These are phyloP conservation scores for Neurospora cerealis DNA, from an alignment of 495 filamentous ascomycete genomes.

Conservation along the genomic window DNA sequence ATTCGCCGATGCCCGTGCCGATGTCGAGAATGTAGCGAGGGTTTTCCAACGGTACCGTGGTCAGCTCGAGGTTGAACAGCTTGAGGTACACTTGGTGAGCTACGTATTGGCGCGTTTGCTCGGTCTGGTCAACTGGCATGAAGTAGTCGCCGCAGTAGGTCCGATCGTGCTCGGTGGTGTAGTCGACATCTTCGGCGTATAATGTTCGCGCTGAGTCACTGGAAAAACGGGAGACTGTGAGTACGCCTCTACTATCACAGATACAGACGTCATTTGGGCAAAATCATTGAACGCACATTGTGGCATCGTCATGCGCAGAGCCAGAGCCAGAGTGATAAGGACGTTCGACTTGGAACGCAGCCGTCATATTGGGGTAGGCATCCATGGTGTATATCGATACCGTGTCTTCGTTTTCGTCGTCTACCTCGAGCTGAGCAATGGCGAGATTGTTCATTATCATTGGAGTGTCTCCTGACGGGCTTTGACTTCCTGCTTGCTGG, in stretches of 20 bases:
- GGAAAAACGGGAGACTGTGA: not conserved
- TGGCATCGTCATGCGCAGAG: conserved; percentile 26
- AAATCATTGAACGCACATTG: conserved; percentile 26
- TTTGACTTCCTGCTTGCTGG: not conserved
- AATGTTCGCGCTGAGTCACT: conserved; percentile 50
- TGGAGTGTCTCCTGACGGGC: not conserved
- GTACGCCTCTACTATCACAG: not conserved
- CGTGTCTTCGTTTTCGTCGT: conserved; percentile 5
- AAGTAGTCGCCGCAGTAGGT: conserved; percentile 61
- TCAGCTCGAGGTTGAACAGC: conserved; percentile 49
- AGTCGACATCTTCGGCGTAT: conserved; percentile 44
- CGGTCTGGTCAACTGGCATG: conserved; percentile 67
- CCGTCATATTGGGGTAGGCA: conserved; percentile 22
- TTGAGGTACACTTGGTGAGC: conserved; percentile 56
- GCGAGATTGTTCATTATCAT: not conserved
- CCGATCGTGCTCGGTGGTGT: conserved; percentile 52
- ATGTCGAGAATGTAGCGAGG: conserved; percentile 54
- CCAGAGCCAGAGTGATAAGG: conserved; percentile 3
- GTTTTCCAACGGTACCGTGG: conserved; percentile 45
- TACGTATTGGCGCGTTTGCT: conserved; percentile 61
- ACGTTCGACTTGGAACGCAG: conserved; percentile 19
- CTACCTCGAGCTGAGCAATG: conserved; percentile 1
- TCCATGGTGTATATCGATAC: conserved; percentile 20
- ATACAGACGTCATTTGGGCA: not conserved
- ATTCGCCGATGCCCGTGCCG: conserved; percentile 61